Evolutionary conservation across 129 eudicot genomes (phyloP), one percentile per base, ranked within the genome.

Genomic region (Solidago caesia): DNA sequence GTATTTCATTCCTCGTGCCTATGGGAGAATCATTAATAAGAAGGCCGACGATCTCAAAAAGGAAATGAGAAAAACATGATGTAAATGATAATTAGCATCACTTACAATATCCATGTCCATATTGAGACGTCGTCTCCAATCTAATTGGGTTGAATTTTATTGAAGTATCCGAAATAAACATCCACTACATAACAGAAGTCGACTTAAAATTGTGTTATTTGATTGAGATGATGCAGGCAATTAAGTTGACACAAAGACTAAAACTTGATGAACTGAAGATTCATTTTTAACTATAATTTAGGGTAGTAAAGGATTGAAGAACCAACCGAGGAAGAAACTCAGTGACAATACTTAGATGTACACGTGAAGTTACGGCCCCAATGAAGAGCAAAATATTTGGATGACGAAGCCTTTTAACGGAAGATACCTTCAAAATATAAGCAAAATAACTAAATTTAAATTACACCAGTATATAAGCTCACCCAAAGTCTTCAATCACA

Each of bases 61-160:
- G 14, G 56, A 41, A 39, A 45, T 48, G 44, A 26, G 43, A 12
- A 21, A 21, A 11, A 26, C 5, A 1, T 14, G 45, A 67, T 44
- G 59, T 16, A 57, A 42, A 45, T 2, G 10, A 67, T 67, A 58
- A 25, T 25, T 43, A 73, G 21, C 1, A 60, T 10, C 64, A 81
- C 96, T 77, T 83, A 92, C 98, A 1, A 92, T 83, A 72, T 92
- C 96, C 64, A 92, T 79, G n/a, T 96, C 98, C 90, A 92, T 92
- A 77, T 87, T 96, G 70, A 90, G 60, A 72, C 91, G 95, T 14
- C 90, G 84, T 75, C 76, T 89, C 89, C 86, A 79, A 80, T 92
- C 96, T 80, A 92, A 75, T 80, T 81, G 79, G 49, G 84, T n/a
- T 63, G 88, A 41, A 71, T 75, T 86, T 57, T 85, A 73, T 66